phyloP scores from a whole-genome alignment of 139 green algal species.

The Auxenochlorella protothecoides region DNA sequence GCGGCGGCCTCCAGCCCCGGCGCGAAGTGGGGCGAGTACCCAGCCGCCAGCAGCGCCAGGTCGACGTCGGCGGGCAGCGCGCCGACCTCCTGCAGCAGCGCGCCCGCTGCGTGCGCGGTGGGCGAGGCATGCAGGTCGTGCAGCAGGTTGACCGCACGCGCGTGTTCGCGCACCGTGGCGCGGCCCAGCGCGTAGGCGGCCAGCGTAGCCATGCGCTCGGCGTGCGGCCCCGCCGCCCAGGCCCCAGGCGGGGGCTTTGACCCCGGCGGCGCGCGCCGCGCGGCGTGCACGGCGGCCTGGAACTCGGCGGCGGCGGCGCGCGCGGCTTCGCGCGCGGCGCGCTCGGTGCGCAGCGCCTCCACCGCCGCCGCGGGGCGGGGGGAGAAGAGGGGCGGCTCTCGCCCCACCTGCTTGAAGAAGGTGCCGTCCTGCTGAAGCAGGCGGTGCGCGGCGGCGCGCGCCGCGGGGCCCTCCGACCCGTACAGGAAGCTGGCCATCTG shows the following conservation, averaged over 20 bases:
- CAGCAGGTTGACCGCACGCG: not conserved
- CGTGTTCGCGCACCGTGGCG: not conserved
- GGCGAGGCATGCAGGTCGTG: constrained; percentile 5
- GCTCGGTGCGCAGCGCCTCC: constrained; percentile 4
- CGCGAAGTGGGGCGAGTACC: constrained; percentile 33
- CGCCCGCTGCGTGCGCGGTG: constrained; percentile 8
- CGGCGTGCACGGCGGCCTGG: not conserved
- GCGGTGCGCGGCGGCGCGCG: constrained; percentile 35
- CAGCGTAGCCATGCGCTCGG: constrained; percentile 19
- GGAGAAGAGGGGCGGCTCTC: constrained; percentile 18
- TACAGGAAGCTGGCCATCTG: constrained; percentile 39
- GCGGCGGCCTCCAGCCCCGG: constrained; percentile 24
- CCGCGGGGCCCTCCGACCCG: constrained; percentile 3
- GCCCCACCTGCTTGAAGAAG: constrained; percentile 54
- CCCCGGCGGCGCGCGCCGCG: not conserved
- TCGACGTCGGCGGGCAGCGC: no score
- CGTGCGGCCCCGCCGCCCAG: constrained; percentile 35
- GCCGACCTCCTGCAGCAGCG: constrained; percentile 36
- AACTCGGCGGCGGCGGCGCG: not conserved
- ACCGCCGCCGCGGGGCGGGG: constrained; percentile 19
- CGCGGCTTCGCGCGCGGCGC: constrained; percentile 1
- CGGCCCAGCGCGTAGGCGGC: constrained; percentile 6
- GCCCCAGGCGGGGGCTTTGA: constrained; percentile 11
- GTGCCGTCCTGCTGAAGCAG: constrained; percentile 44
- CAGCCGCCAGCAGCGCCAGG: not conserved